Percentiles rank a stretch among this genome's conserved stretches.
phyloP scores from a whole-genome alignment of 768 basidiomycete genomes.

The Boletus rufocinnamomeus region DNA sequence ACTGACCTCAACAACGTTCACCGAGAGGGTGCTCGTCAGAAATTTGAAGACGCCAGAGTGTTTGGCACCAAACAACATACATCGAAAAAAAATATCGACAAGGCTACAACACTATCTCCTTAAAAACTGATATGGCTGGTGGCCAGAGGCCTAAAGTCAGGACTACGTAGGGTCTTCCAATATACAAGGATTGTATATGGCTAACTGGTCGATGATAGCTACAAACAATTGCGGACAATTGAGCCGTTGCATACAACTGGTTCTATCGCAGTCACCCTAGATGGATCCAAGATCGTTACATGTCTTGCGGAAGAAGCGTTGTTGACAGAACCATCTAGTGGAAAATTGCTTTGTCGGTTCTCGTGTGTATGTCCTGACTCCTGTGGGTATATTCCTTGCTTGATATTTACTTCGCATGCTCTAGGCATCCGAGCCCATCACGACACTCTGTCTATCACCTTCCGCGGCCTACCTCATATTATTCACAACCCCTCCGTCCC shows the following conservation, averaged over 20 bases:
- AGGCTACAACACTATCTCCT: too few relatives aligned
- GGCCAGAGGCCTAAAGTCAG: constrained; percentile 48
- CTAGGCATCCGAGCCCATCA: constrained; percentile 85
- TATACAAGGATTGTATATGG: neutral
- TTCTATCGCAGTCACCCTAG: constrained; percentile 74
- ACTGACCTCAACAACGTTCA: neutral
- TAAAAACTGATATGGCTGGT: constrained; percentile 18
- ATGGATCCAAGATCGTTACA: constrained; percentile 80
- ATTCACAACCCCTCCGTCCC: constrained; percentile 77
- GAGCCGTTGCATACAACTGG: constrained; percentile 88
- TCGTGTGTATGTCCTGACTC: constrained; percentile 61
- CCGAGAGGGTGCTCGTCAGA: neutral
- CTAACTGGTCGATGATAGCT: constrained; percentile 46
- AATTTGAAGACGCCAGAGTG: neutral
- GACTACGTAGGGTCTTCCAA: constrained; percentile 31
- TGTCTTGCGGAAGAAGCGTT: constrained; percentile 87
- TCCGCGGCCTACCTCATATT: constrained; percentile 73
- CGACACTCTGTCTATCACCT: constrained; percentile 79
- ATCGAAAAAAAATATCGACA: constrained; percentile 3
- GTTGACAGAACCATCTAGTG: constrained; percentile 76
- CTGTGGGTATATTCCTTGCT: neutral
- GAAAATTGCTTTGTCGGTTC: constrained; percentile 78
- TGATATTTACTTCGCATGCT: constrained; percentile 2
- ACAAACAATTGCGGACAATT: constrained; percentile 72
- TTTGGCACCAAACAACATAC: constrained; percentile 15